Conservation (phyloP, 768 basidiomycete genomes). For the Rhodosporidiobolus sp. region DNA sequence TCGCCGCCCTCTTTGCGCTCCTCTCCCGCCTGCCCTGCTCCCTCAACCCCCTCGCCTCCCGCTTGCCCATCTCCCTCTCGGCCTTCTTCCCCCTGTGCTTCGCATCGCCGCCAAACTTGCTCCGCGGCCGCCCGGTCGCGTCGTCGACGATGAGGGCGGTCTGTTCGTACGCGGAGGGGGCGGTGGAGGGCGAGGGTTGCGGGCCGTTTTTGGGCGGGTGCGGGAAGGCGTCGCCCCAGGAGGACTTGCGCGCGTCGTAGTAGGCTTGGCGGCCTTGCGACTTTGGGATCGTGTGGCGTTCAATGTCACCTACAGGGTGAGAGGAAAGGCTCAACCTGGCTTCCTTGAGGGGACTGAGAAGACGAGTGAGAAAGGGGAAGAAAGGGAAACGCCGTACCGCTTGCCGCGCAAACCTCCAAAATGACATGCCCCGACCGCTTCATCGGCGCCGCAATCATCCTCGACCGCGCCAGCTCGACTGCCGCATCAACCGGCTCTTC, state of each 20-base stretch:
- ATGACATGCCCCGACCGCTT: conserved; percentile 89
- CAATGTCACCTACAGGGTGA: conserved; percentile 80
- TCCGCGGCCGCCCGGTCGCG: neutral
- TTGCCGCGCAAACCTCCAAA: conserved; percentile 76
- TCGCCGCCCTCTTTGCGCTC: conserved; percentile 11
- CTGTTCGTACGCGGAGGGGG: neutral
- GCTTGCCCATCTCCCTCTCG: conserved; percentile 23
- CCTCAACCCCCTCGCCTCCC: conserved; percentile 19
- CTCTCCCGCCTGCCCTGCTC: conserved; percentile 7
- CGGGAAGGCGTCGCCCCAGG: conserved; percentile 94
- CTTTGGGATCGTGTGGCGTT: conserved; percentile 84
- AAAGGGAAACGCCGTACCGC: conserved; percentile 56
- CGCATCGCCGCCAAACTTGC: conserved; percentile 32
- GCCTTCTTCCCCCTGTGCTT: conserved; percentile 34
- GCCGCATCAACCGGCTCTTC: conserved; percentile 39
- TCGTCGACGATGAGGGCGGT: neutral
- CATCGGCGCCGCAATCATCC: conserved; percentile 85
- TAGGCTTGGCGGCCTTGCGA: conserved; percentile 93
- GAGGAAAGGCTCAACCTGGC: too few relatives aligned
- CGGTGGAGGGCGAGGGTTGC: conserved; percentile 22
- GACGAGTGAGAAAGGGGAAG: neutral
- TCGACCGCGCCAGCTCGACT: conserved; percentile 84
- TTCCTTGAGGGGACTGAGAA: too few relatives aligned
- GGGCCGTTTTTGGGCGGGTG: conserved; percentile 64
- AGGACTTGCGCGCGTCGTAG: conserved; percentile 89